phyloP scores from a whole-genome alignment of 2,329 filamentous ascomycete genomes.

The Colletotrichum sp. region DNA sequence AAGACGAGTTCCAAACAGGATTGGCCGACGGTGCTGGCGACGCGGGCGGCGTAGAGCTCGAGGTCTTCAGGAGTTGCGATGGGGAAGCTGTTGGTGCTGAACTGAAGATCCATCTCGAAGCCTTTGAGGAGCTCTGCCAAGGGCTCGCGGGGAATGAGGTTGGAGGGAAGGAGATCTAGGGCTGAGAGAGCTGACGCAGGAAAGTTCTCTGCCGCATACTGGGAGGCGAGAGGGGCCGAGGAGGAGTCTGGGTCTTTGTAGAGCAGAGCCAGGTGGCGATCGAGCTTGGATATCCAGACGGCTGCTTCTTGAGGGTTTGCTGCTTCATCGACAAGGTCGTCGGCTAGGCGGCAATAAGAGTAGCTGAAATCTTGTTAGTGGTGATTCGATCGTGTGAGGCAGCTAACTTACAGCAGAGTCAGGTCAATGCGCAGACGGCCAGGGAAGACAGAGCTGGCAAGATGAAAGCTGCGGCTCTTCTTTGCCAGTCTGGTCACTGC shows the following conservation, averaged over 20 bases:
- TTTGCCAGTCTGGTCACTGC: slow-evolving; percentile 61
- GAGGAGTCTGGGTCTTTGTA: slow-evolving; percentile 41
- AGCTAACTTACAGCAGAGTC: slow-evolving; percentile 59
- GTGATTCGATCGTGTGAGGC: background rate
- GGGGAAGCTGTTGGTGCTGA: slow-evolving; percentile 51
- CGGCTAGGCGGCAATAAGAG: slow-evolving; percentile 75
- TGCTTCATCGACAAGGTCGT: slow-evolving; percentile 75
- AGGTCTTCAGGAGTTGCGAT: slow-evolving; percentile 65
- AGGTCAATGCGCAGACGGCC: slow-evolving; percentile 72
- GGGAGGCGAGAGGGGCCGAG: slow-evolving; percentile 1
- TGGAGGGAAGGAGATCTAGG: slow-evolving; percentile 62
- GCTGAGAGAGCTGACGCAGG: slow-evolving; percentile 57
- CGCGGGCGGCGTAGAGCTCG: slow-evolving; percentile 67
- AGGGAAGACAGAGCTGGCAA: slow-evolving; percentile 73
- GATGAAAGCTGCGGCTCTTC: slow-evolving; percentile 77
- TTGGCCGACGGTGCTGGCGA: slow-evolving; percentile 75
- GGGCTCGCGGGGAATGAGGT: slow-evolving; percentile 61
- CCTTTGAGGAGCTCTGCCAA: slow-evolving; percentile 70
- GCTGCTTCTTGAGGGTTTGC: slow-evolving; percentile 54
- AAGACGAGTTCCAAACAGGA: slow-evolving; percentile 72
- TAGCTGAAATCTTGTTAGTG: slow-evolving; percentile 50
- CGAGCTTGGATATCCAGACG: slow-evolving; percentile 64
- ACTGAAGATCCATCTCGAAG: slow-evolving; percentile 71
- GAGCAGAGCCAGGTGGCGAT: slow-evolving; percentile 58
- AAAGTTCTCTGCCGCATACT: slow-evolving; percentile 54